Conservation (phyloP, 495 filamentous ascomycete species). For the Aspergillus haitiensis region DNA sequence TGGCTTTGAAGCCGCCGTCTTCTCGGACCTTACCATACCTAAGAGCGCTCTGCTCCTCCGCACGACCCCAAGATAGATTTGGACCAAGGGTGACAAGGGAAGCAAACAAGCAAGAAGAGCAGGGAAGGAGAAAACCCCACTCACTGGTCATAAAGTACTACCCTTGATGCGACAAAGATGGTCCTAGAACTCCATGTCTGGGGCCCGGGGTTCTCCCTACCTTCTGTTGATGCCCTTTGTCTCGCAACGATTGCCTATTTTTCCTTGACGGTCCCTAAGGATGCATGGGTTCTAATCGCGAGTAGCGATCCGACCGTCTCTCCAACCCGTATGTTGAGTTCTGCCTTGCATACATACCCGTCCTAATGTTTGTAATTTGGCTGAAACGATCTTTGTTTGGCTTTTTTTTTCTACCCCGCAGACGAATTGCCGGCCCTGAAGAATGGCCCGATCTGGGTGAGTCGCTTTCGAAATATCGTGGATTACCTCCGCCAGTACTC, state of each 20-base stretch:
- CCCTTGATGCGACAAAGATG: slow-evolving; percentile 36
- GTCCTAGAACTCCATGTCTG: slow-evolving; percentile 83
- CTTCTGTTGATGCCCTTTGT: slow-evolving; percentile 89
- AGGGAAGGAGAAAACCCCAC: not conserved
- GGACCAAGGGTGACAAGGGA: not conserved
- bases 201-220: slow-evolving; percentile 83
- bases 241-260: slow-evolving; percentile 75
- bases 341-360: slow-evolving; percentile 13
- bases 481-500: slow-evolving; percentile 62
- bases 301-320: slow-evolving; percentile 72
- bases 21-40: not conserved
- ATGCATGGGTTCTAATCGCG: slow-evolving; percentile 72
- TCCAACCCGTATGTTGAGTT: slow-evolving; percentile 64
- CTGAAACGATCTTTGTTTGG: slow-evolving; percentile 14
- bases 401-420: slow-evolving; percentile 33
- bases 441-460: slow-evolving; percentile 62
- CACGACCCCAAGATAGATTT: not conserved
- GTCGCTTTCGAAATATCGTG: slow-evolving; percentile 73
- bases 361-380: slow-evolving; percentile 15
- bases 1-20: not conserved
- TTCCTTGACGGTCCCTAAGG: slow-evolving; percentile 53
- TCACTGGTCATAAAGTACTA: no score
- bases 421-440: slow-evolving; percentile 73
- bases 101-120: slow-evolving; percentile 7
- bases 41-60: not conserved